These are phyloP conservation scores for Posidonia oceanica DNA, from an alignment of 116 monocot species.

Conservation along the genomic window DNA sequence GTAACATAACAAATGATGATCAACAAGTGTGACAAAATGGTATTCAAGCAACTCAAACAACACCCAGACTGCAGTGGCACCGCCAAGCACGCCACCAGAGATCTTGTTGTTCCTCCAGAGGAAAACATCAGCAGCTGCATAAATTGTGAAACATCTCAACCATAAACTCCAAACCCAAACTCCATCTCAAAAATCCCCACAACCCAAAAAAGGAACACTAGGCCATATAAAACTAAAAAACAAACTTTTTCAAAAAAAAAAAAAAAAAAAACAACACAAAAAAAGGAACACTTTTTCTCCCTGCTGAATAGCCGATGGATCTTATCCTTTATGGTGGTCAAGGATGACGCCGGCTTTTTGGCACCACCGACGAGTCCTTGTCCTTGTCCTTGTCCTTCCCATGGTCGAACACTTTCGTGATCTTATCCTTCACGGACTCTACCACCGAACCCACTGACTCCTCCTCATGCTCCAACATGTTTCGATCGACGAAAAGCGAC, in stretches of 20 bases:
- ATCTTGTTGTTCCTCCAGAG: constrained; percentile 86
- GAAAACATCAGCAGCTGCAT: constrained; percentile 68
- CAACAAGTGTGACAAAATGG: constrained; percentile 39
- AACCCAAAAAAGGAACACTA: not conserved
- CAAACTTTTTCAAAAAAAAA: no score
- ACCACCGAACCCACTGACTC: constrained; percentile 23
- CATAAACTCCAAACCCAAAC: not conserved
- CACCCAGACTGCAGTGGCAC: constrained; percentile 51
- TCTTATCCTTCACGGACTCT: constrained; percentile 46
- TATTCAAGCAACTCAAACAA: constrained; percentile 68
- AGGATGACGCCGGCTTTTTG: constrained; percentile 20
- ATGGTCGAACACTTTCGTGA: constrained; percentile 36
- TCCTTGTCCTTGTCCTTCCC: constrained; percentile 13
- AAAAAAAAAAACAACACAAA: not conserved
- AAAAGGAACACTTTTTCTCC: constrained; percentile 5
- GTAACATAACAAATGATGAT: no score
- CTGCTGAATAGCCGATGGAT: constrained; percentile 63
- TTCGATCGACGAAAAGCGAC: not conserved
- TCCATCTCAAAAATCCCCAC: not conserved
- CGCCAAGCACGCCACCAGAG: constrained; percentile 42
- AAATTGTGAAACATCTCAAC: not conserved
- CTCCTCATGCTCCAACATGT: constrained; percentile 13
- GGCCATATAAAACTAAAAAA: no score
- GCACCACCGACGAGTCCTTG: constrained; percentile 26
- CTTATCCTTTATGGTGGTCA: constrained; percentile 25